Evolutionary conservation across 2,329 filamentous ascomycete species (phyloP).

Genomic region (Ophiocordyceps sinensis): DNA sequence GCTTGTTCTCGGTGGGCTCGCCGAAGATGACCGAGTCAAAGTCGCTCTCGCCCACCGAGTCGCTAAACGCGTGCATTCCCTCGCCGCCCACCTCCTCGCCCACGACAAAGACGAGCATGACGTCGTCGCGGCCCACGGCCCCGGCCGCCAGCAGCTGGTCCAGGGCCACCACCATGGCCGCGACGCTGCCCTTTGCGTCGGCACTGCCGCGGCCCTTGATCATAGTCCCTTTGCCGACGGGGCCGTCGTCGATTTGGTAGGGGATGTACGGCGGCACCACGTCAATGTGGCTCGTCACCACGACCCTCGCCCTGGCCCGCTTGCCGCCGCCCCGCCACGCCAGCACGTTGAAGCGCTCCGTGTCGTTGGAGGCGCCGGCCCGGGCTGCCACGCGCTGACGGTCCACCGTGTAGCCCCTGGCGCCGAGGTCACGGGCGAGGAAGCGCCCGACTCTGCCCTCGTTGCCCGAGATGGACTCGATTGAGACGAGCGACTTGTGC

Average conservation of each 20-base stretch:
- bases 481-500: conserved; percentile 61
- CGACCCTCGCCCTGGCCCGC: conserved; percentile 37
- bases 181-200: conserved; percentile 56
- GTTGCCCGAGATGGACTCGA: conserved; percentile 55
- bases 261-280: conserved; percentile 59
- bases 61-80: conserved; percentile 54
- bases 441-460: conserved; percentile 57
- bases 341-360: conserved; percentile 53
- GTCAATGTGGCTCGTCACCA: conserved; percentile 76
- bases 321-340: conserved; percentile 41
- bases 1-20: conserved; percentile 79
- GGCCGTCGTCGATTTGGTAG: conserved; percentile 39
- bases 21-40: conserved; percentile 71
- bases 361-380: conserved; percentile 13
- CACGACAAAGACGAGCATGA: conserved; percentile 54
- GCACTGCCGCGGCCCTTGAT: conserved; percentile 64
- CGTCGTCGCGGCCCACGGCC: conserved; percentile 30
- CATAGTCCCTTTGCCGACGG: conserved; percentile 26
- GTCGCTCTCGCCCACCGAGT: conserved; percentile 15
- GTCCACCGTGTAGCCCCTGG: conserved; percentile 26
- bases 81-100: conserved; percentile 72
- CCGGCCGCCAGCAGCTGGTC: conserved; percentile 32
- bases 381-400: conserved; percentile 24
- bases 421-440: conserved; percentile 50
- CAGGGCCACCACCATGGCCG: conserved; percentile 59